Evolutionary conservation across 1,284 basidiomycete species (phyloP).

Genomic region (Puccinia horiana): DNA sequence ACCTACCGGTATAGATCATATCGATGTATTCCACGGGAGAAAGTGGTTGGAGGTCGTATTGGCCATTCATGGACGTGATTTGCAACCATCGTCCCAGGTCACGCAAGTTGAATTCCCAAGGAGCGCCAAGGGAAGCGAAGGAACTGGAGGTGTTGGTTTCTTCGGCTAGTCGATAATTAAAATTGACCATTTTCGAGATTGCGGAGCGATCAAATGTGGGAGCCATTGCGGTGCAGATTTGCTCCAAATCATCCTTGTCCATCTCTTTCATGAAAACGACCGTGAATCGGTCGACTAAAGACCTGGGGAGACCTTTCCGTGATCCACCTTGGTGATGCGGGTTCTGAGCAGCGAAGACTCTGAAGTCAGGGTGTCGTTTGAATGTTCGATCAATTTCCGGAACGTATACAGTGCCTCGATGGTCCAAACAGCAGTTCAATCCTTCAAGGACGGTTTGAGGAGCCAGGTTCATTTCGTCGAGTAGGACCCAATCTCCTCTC

Average conservation of each 20-base stretch:
- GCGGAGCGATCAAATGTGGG: conserved; percentile 65
- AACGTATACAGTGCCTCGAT: conserved; percentile 91
- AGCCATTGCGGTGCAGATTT: conserved; percentile 77
- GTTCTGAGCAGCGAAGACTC: conserved; percentile 97
- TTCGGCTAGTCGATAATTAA: conserved; percentile 74
- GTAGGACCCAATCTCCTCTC: conserved; percentile 89
- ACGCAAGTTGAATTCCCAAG: conserved; percentile 99
- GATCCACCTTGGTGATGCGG: conserved; percentile 95
- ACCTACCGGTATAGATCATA: conserved; percentile 79
- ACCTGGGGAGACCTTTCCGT: conserved; percentile 94
- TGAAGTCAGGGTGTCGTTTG: conserved; percentile 81
- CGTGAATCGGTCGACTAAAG: conserved; percentile 96
- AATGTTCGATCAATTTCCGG: conserved; percentile 93
- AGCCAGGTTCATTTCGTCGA: conserved; percentile 98
- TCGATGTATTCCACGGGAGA: conserved; percentile 70
- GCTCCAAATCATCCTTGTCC: conserved; percentile 72
- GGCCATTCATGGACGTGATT: conserved; percentile 58
- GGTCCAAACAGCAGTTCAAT: conserved; percentile 93
- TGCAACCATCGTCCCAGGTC: conserved; percentile 86
- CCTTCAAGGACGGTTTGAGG: conserved; percentile 91
- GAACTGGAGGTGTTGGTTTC: conserved; percentile 69
- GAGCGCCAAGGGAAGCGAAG: conserved; percentile 81
- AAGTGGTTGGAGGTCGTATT: conserved; percentile 58
- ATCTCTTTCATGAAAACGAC: conserved; percentile 94
- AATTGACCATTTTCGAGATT: conserved; percentile 73